Evolutionary conservation across 495 filamentous ascomycete species (phyloP).

Genomic region (Penicillium atrosanguineum): DNA sequence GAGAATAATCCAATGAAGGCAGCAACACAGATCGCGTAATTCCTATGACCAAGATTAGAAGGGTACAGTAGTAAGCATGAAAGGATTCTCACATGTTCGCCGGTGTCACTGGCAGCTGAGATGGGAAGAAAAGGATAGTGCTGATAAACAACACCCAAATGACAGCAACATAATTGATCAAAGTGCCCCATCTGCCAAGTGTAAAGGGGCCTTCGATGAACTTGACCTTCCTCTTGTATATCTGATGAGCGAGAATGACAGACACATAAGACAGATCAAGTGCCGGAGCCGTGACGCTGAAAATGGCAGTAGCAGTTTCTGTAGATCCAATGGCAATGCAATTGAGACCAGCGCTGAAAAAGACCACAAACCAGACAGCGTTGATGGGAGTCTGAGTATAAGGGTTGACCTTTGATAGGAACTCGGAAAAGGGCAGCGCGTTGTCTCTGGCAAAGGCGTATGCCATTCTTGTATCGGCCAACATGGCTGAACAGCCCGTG

Average conservation of each 20-base stretch:
- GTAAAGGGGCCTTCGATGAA: conserved; percentile 66
- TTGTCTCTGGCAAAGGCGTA: conserved; percentile 70
- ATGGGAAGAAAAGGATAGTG: conserved; percentile 65
- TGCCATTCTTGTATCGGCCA: conserved; percentile 71
- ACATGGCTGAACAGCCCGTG: conserved; percentile 67
- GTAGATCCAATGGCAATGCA: conserved; percentile 67
- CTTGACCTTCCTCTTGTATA: conserved; percentile 55
- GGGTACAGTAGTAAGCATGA: not conserved
- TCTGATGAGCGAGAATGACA: conserved; percentile 62
- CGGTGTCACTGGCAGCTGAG: conserved; percentile 56
- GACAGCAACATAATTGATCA: conserved; percentile 60
- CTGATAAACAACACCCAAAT: conserved; percentile 68
- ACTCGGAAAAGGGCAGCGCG: conserved; percentile 65
- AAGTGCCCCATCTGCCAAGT: conserved; percentile 57
- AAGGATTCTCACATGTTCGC: conserved; percentile 55
- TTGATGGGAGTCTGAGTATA: conserved; percentile 64
- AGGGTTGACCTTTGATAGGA: conserved; percentile 57
- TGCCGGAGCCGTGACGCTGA: conserved; percentile 68
- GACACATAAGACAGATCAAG: conserved; percentile 67
- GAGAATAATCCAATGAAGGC: conserved; percentile 60
- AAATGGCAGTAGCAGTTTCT: conserved; percentile 67
- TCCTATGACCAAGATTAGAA: conserved; percentile 36
- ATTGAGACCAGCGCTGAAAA: conserved; percentile 58
- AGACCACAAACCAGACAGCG: conserved; percentile 69
- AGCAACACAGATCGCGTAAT: conserved; percentile 68